phyloP scores from a whole-genome alignment of 371 early-diverging fungal species.

The Rhizopus microsporus region DNA sequence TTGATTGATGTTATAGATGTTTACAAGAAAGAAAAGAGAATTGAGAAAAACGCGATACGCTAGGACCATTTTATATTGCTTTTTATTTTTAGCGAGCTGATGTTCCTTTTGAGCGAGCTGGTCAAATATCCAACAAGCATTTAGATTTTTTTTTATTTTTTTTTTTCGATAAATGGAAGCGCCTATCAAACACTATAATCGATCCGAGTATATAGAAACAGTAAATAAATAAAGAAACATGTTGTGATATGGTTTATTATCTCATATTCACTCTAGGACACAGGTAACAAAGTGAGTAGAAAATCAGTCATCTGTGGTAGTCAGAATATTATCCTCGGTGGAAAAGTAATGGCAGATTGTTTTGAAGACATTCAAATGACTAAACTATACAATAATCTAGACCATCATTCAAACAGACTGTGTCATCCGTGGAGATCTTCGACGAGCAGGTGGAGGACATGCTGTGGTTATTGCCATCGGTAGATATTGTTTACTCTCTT shows the following conservation, averaged over 20 bases:
- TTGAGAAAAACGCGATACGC: too few relatives aligned
- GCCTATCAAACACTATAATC: conserved; percentile 63
- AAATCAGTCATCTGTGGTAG: conserved; percentile 89
- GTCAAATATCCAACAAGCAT: conserved; percentile 7
- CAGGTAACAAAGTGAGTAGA: conserved; percentile 93
- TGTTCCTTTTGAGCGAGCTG: background rate
- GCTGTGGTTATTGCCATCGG: conserved; percentile 91
- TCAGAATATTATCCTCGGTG: conserved; percentile 95
- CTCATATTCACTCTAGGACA: conserved; percentile 60
- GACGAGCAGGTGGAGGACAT: conserved; percentile 84
- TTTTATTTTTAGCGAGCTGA: too few relatives aligned
- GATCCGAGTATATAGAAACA: conserved; percentile 84
- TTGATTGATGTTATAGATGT: too few relatives aligned
- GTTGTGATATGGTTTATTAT: background rate
- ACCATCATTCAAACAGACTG: conserved; percentile 91
- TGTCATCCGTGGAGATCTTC: conserved; percentile 91
- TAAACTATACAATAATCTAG: conserved; percentile 36
- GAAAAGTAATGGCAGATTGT: conserved; percentile 64
- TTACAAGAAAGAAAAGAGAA: too few relatives aligned
- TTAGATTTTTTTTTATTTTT: conserved; percentile 9
- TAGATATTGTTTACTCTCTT: conserved; percentile 81
- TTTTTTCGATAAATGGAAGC: conserved; percentile 66
- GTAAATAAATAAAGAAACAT: conserved; percentile 40
- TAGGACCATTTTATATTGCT: too few relatives aligned
- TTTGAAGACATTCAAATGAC: background rate